phyloP scores from a whole-genome alignment of 768 basidiomycete genomes.

The Boletus rufocinnamomeus region DNA sequence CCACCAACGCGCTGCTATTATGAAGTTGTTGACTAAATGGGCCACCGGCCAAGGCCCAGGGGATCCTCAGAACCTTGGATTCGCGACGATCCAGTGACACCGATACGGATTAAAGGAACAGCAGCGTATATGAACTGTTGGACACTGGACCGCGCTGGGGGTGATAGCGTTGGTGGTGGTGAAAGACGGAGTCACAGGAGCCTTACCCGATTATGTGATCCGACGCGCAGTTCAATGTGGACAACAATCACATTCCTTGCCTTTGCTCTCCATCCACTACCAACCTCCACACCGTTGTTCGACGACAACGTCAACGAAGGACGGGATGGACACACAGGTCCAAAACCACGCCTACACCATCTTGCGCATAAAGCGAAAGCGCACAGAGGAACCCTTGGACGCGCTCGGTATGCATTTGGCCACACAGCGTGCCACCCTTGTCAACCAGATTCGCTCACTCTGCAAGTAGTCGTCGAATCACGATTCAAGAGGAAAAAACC shows the following conservation, averaged over 20 bases:
- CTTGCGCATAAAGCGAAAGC: slow-evolving; percentile 79
- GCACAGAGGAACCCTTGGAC: slow-evolving; percentile 81
- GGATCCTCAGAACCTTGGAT: background rate
- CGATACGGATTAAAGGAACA: background rate
- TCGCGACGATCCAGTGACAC: background rate
- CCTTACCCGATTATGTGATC: slow-evolving; percentile 16
- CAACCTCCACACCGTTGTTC: background rate
- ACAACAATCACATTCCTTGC: background rate
- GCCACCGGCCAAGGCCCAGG: background rate
- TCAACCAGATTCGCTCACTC: slow-evolving; percentile 17
- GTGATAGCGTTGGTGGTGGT: background rate
- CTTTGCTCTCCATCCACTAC: slow-evolving; percentile 3
- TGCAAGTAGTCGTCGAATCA: slow-evolving; percentile 60
- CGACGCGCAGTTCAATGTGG: background rate
- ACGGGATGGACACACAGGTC: slow-evolving; percentile 25
- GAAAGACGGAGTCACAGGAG: background rate
- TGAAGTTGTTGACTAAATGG: background rate
- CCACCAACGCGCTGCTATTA: no score
- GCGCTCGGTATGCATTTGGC: slow-evolving; percentile 59
- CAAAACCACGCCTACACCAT: slow-evolving; percentile 59
- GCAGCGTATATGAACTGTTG: no score
- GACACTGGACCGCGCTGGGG: background rate
- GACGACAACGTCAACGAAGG: slow-evolving; percentile 1
- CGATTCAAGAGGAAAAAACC: slow-evolving; percentile 62
- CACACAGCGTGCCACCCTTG: slow-evolving; percentile 14